Conservation (phyloP, 257 asterid species). For the Verbena officinalis region DNA sequence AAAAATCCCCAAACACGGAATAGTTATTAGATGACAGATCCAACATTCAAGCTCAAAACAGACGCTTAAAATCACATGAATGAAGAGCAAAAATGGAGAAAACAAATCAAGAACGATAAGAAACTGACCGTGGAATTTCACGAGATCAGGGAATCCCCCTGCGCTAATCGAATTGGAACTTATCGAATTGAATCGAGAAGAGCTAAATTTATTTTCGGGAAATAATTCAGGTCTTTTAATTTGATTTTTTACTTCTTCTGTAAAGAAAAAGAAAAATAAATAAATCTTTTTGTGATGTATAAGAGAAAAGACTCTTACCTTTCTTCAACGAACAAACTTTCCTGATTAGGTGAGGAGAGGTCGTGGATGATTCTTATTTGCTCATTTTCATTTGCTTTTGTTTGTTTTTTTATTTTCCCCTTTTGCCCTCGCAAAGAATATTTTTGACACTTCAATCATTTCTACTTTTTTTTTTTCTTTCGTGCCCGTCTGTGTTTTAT, state of each 20-base stretch:
- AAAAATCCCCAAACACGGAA: not conserved
- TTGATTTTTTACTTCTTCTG: not conserved
- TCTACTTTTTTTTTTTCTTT: not conserved
- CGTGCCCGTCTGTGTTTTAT: no score
- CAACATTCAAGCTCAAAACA: constrained; percentile 2
- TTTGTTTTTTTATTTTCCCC: not conserved
- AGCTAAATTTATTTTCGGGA: constrained; percentile 3
- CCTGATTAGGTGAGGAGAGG: constrained; percentile 30
- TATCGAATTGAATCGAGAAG: constrained; percentile 12
- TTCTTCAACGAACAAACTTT: constrained; percentile 29
- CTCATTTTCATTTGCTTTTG: not conserved
- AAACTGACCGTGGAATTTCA: constrained; percentile 17
- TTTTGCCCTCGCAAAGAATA: constrained; percentile 2
- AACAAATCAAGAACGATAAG: not conserved
- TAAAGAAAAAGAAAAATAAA: no score
- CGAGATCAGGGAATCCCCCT: not conserved
- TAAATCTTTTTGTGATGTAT: not conserved
- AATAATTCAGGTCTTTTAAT: constrained; percentile 13
- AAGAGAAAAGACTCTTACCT: not conserved
- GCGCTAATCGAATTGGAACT: not conserved
- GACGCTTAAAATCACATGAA: not conserved
- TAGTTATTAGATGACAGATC: constrained; percentile 3
- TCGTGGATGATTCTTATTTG: constrained; percentile 32
- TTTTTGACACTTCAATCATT: constrained; percentile 6
- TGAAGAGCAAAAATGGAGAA: not conserved